Evolutionary conservation across 257 asterid species (phyloP).

Genomic region (Plantago major): DNA sequence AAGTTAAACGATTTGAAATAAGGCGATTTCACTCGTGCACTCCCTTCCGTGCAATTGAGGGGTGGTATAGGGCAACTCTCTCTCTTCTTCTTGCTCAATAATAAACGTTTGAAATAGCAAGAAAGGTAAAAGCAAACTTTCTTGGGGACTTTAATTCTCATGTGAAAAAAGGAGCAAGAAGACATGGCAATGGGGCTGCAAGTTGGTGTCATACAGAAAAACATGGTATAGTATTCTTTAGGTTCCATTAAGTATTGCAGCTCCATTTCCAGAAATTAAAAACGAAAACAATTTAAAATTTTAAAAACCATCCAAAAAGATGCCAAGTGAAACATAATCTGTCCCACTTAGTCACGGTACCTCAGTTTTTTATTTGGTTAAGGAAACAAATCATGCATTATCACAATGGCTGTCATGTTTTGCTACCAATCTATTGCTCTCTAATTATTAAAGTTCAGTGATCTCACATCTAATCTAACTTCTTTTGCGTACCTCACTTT

Average conservation of each 20-base stretch:
- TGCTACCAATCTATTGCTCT: slow-evolving; percentile 28
- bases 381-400: slow-evolving; percentile 24
- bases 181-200: slow-evolving; percentile 32
- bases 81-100: neutral
- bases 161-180: slow-evolving; percentile 30
- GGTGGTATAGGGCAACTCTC: no score
- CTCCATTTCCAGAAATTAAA: slow-evolving; percentile 26
- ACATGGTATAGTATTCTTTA: slow-evolving; percentile 23
- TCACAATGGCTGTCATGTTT: slow-evolving; percentile 36
- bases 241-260: slow-evolving; percentile 40
- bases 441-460: slow-evolving; percentile 21
- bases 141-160: slow-evolving; percentile 14
- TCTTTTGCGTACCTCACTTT: neutral
- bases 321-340: slow-evolving; percentile 32
- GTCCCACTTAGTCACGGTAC: slow-evolving; percentile 26
- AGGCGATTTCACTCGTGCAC: no score
- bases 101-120: neutral
- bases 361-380: slow-evolving; percentile 15
- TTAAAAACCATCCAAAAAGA: slow-evolving; percentile 21
- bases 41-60: no score
- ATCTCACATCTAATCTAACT: neutral
- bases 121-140: slow-evolving; percentile 19
- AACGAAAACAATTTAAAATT: slow-evolving; percentile 18
- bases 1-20: no score
- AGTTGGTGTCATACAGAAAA: slow-evolving; percentile 27